Evolutionary conservation across 495 filamentous ascomycete genomes (phyloP), one percentile per base, ranked within the genome.

Genomic region (Penicillium desertorum): DNA sequence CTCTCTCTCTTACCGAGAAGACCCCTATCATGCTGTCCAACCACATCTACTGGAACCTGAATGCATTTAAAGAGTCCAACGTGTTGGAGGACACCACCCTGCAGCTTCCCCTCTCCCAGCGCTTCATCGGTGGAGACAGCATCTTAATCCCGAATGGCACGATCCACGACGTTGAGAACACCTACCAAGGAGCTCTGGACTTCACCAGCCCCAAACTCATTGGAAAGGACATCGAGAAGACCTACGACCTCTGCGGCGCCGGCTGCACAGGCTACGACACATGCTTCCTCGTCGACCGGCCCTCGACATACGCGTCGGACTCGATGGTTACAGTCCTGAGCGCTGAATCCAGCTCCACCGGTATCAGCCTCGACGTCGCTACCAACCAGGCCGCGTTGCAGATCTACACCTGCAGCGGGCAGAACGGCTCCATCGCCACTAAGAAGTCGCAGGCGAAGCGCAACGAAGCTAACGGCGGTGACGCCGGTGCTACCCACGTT

Each of bases 41-140:
- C 62, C 88, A 91, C 76, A 83, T 88, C 47, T 96, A 95, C 76
- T 96, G 90, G 89, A 94, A 95, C 71, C 76, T 96, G 53, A 90
- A 92, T 67, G 91, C 84, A 10, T 96, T 91, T 69, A 75, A 86
- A 65, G 85, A 86, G 3, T 66, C 79, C 16, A 80, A 76, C 7
- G 79, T 84, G 23, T 76, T 95, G n/a, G 86, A 91, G 62, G 83
- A 94, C 70, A 85, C 85, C 43, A 82, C 80, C 48, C 73, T 96
- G 39, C 82, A 86, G 57, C 61, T 95, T 62, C 91, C 91, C 3
- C 84, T 88, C 58, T 83, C 83, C 41, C 81, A 81, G 30, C 85
- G 87, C 56, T 82, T 88, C 58, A 73, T 92, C 29, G 88, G 66
- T n/a, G 83, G 83, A 4, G 90, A 96, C 72, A 81, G 76, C 59